Evolutionary conservation across 352 stramenopile species (phyloP).

Genomic region (Pythium volutum): DNA sequence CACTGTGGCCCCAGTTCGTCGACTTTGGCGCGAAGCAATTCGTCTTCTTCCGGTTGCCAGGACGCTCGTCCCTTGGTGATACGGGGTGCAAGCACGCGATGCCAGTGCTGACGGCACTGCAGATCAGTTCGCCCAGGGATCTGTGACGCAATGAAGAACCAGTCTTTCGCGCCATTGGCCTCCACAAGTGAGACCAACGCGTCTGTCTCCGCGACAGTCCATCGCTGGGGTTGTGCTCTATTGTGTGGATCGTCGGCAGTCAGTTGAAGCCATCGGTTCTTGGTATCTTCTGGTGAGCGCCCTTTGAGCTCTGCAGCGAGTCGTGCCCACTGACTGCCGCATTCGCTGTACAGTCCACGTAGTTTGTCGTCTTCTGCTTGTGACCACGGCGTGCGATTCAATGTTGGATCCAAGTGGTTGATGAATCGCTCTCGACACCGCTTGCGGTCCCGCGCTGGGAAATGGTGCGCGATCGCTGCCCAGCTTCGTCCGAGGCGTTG

Average conservation of each 20-base stretch:
- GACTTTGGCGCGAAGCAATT: conserved; percentile 39
- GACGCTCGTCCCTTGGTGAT: conserved; percentile 59
- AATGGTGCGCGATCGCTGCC: conserved; percentile 36
- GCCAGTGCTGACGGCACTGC: conserved; percentile 79
- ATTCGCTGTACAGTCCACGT: conserved; percentile 28
- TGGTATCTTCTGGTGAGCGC: conserved; percentile 49
- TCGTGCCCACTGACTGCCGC: conserved; percentile 34
- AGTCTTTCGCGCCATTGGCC: conserved; percentile 52
- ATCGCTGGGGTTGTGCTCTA: conserved; percentile 10
- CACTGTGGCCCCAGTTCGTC: conserved; percentile 46
- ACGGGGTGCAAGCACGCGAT: conserved; percentile 44
- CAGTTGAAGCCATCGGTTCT: conserved; percentile 46
- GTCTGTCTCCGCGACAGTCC: conserved; percentile 36
- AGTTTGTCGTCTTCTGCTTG: conserved; percentile 45
- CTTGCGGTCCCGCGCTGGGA: conserved; percentile 55
- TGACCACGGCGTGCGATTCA: conserved; percentile 36
- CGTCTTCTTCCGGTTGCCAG: conserved; percentile 54
- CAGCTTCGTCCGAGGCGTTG: conserved; percentile 33
- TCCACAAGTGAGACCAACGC: conserved; percentile 37
- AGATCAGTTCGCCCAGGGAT: conserved; percentile 61
- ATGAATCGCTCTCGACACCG: conserved; percentile 69
- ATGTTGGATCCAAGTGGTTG: conserved; percentile 53
- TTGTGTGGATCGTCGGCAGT: neutral
- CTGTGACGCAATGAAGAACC: conserved; percentile 75
- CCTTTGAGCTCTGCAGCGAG: conserved; percentile 33